Conservation (phyloP, 768 basidiomycete genomes). For the Boletus tylopilopsis region DNA sequence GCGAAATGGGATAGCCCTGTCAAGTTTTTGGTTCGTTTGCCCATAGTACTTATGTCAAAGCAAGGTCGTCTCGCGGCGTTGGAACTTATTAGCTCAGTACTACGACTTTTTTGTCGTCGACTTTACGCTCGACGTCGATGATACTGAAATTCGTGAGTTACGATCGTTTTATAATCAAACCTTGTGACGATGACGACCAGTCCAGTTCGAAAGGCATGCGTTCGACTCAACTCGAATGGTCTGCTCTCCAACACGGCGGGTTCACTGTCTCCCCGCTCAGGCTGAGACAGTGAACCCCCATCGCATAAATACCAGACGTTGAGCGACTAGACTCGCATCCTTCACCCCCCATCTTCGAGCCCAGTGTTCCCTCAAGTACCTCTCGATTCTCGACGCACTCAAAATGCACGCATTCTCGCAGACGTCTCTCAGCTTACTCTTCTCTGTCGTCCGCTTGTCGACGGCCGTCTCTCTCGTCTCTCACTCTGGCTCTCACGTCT, state of each 20-base stretch:
- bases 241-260: not conserved
- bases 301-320: slow-evolving; percentile 11
- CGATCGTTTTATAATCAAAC: not conserved
- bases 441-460: slow-evolving; percentile 11
- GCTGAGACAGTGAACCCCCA: not conserved
- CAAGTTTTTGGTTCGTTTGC: slow-evolving; percentile 39
- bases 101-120: too few species aligned
- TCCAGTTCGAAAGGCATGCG: not conserved
- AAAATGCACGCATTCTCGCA: slow-evolving; percentile 20
- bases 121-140: too few species aligned
- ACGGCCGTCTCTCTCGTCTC: slow-evolving; percentile 19
- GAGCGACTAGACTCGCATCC: not conserved
- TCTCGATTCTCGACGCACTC: slow-evolving; percentile 9
- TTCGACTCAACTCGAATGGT: not conserved
- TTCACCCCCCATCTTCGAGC: not conserved
- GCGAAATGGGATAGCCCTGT: slow-evolving; percentile 44
- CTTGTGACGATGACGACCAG: not conserved
- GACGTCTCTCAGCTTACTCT: slow-evolving; percentile 9
- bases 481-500: slow-evolving; percentile 1
- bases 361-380: slow-evolving; percentile 15
- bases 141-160: too few species aligned
- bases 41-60: too few species aligned
- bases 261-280: not conserved
- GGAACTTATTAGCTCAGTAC: too few species aligned
- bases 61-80: too few species aligned